These are phyloP conservation scores for Populus simonii DNA, from an alignment of 345 rosid species.

Conservation along the genomic window DNA sequence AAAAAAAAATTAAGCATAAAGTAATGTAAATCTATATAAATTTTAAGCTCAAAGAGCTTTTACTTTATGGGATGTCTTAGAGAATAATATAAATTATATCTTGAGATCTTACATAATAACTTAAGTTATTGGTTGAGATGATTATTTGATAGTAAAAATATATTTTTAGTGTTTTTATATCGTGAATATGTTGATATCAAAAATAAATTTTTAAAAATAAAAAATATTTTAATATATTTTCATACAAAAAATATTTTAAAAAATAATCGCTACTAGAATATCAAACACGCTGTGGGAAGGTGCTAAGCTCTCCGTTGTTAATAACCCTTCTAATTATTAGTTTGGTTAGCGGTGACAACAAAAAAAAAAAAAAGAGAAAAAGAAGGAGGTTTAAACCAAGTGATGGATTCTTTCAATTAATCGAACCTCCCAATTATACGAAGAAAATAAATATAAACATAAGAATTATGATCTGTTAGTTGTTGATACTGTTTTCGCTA, in stretches of 20 bases:
- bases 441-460: background rate
- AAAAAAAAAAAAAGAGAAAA: too few relatives aligned
- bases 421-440: background rate
- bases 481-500: background rate
- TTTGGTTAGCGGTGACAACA: too few relatives aligned
- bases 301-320: too few relatives aligned
- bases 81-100: too few relatives aligned
- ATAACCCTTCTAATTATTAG: too few relatives aligned
- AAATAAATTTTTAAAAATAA: background rate
- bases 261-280: too few relatives aligned
- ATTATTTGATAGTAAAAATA: too few relatives aligned
- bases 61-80: fast-evolving
- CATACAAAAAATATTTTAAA: too few relatives aligned
- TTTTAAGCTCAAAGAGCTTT: fast-evolving
- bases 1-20: too few relatives aligned
- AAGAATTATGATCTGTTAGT: background rate
- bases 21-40: fast-evolving
- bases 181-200: background rate
- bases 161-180: background rate
- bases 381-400: too few relatives aligned
- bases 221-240: fast-evolving
- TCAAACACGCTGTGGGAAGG: fast-evolving
- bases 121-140: too few relatives aligned
- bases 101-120: too few relatives aligned
- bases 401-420: background rate